phyloP scores from a whole-genome alignment of 2,329 filamentous ascomycete species.

The Nemania diffusa region DNA sequence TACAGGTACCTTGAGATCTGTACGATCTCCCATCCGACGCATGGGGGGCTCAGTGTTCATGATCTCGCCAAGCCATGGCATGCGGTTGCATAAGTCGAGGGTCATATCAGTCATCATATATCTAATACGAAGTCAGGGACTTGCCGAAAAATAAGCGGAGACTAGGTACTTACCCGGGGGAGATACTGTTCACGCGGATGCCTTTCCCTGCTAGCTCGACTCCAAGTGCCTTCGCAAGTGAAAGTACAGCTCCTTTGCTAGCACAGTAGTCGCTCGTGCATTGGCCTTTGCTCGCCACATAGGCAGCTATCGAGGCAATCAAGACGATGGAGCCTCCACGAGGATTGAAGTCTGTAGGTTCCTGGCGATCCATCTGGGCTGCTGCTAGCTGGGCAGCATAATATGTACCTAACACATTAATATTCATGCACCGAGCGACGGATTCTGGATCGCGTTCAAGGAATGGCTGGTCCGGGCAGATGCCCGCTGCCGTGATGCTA shows the following conservation, averaged over 20 bases:
- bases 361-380: slow-evolving; percentile 50
- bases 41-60: slow-evolving; percentile 55
- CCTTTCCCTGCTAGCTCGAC: slow-evolving; percentile 49
- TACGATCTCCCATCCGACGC: slow-evolving; percentile 51
- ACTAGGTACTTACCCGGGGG: slow-evolving; percentile 45
- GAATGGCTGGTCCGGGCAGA: slow-evolving; percentile 30
- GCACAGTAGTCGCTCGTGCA: slow-evolving; percentile 55
- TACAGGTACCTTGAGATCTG: slow-evolving; percentile 54
- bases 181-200: slow-evolving; percentile 50
- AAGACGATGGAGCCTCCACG: slow-evolving; percentile 48
- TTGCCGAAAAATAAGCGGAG: not conserved
- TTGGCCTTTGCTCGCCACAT: slow-evolving; percentile 48
- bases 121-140: slow-evolving; percentile 35
- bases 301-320: slow-evolving; percentile 50
- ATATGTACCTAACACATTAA: slow-evolving; percentile 50
- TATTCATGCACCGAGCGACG: slow-evolving; percentile 43
- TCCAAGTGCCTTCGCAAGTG: slow-evolving; percentile 55
- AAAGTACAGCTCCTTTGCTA: slow-evolving; percentile 58
- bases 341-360: slow-evolving; percentile 38
- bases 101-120: slow-evolving; percentile 52
- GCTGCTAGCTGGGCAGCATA: slow-evolving; percentile 52
- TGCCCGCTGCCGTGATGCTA: slow-evolving; percentile 29
- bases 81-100: slow-evolving; percentile 43
- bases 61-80: slow-evolving; percentile 48
- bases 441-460: slow-evolving; percentile 38